phyloP scores from a whole-genome alignment of 495 filamentous ascomycete species.

The Mycothermus thermophilus region DNA sequence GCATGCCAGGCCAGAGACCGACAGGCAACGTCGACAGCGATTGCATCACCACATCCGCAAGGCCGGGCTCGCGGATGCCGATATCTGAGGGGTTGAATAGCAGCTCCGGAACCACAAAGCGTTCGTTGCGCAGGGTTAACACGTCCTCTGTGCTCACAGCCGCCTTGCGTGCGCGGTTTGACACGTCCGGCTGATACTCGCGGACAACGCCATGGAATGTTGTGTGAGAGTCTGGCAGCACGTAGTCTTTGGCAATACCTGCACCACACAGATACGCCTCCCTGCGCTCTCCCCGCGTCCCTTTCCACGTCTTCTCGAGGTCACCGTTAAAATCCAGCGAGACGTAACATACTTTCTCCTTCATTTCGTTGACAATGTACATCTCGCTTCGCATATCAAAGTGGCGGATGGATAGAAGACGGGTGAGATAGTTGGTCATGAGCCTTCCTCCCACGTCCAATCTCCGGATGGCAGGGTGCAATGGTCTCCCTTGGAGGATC shows the following conservation, averaged over 20 bases:
- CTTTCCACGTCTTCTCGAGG: constrained; percentile 75
- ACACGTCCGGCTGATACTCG: constrained; percentile 53
- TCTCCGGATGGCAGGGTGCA: constrained; percentile 70
- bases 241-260: constrained; percentile 80
- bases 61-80: constrained; percentile 70
- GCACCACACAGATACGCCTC: constrained; percentile 34
- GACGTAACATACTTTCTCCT: constrained; percentile 78
- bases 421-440: constrained; percentile 87
- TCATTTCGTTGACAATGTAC: constrained; percentile 88
- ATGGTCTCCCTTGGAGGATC: constrained; percentile 60
- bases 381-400: constrained; percentile 91
- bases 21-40: constrained; percentile 62
- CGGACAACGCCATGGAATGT: constrained; percentile 57
- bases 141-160: constrained; percentile 60
- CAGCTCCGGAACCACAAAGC: constrained; percentile 82
- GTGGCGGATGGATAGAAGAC: constrained; percentile 75
- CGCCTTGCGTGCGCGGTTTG: constrained; percentile 44
- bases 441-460: constrained; percentile 88
- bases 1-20: constrained; percentile 59
- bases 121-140: constrained; percentile 76
- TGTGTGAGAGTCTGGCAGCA: constrained; percentile 80
- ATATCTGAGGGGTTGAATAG: constrained; percentile 79
- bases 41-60: constrained; percentile 70
- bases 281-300: constrained; percentile 42
- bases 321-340: constrained; percentile 64